Evolutionary conservation across 441 rosid genomes (phyloP).

Genomic region (Aleurites moluccanus): DNA sequence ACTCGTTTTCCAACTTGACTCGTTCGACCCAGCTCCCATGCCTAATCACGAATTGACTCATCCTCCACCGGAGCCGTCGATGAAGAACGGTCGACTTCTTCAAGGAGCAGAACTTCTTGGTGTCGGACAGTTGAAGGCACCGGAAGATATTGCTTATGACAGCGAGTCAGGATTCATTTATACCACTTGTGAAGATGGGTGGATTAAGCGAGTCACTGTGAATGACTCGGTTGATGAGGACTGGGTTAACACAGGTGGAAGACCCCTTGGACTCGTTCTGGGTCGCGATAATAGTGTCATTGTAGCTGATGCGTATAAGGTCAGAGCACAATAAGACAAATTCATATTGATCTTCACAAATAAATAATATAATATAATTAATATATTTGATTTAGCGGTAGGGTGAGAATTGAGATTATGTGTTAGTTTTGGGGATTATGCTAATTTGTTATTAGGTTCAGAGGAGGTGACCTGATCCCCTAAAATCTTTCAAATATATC

Average conservation of each 20-base stretch:
- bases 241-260: slow-evolving; percentile 71
- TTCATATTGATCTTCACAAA: too few relatives aligned
- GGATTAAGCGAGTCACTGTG: slow-evolving; percentile 59
- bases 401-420: too few relatives aligned
- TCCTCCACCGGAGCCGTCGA: slow-evolving; percentile 27
- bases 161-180: slow-evolving; percentile 39
- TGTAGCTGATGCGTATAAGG: slow-evolving; percentile 71
- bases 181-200: slow-evolving; percentile 62
- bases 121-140: slow-evolving; percentile 33
- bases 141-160: slow-evolving; percentile 58
- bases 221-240: slow-evolving; percentile 47
- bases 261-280: slow-evolving; percentile 76
- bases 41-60: slow-evolving; percentile 45
- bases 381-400: too few relatives aligned
- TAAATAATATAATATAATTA: too few relatives aligned
- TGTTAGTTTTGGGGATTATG: too few relatives aligned
- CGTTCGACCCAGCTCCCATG: slow-evolving; percentile 58
- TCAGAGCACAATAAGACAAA: slow-evolving; percentile 15
- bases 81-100: slow-evolving; percentile 34
- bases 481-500: too few relatives aligned
- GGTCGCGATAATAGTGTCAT: slow-evolving; percentile 42
- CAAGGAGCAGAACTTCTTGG: slow-evolving; percentile 49
- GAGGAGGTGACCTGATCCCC: too few relatives aligned
- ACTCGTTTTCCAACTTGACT: slow-evolving; percentile 52
- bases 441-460: too few relatives aligned